Evolutionary conservation across 208 protist species (phyloP).

Genomic region (Acanthamoeba lenticulata): DNA sequence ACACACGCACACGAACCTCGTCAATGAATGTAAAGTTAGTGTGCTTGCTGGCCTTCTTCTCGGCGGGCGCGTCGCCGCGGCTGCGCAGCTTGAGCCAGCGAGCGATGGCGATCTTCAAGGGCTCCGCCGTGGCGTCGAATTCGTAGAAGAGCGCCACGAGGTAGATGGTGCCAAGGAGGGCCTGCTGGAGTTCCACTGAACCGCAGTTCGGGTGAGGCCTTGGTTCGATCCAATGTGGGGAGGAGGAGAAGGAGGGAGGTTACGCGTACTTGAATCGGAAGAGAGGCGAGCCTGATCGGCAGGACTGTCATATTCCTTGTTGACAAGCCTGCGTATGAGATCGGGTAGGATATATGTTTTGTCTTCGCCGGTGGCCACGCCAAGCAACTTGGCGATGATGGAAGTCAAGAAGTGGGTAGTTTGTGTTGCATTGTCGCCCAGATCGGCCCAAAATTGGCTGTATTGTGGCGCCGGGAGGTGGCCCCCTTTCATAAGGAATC

Average conservation of each 20-base stretch:
- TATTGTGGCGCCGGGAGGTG: not conserved
- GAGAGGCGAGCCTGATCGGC: not conserved
- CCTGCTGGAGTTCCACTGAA: not conserved
- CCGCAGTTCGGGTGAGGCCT: too few species aligned
- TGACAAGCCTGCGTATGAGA: not conserved
- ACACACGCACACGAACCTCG: too few species aligned
- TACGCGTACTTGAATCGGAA: not conserved
- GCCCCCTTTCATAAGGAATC: not conserved
- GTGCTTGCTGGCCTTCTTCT: not conserved
- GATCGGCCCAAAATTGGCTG: not conserved
- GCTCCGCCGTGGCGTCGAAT: not conserved
- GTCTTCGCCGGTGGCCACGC: conserved; percentile 33
- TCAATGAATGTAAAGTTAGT: not conserved
- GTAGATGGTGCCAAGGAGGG: not conserved
- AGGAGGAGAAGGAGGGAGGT: not conserved
- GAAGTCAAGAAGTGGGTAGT: not conserved
- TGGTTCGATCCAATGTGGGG: too few species aligned
- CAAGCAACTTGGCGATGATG: conserved; percentile 15
- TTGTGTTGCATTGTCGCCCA: not conserved
- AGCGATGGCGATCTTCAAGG: not conserved
- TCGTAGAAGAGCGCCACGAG: conserved; percentile 8
- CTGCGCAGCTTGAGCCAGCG: not conserved
- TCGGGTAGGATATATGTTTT: not conserved
- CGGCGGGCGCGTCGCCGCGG: not conserved
- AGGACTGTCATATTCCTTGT: not conserved